Percentiles rank a stretch among this genome's conserved stretches.
phyloP scores from a whole-genome alignment of 1,139 yeast genomes.

The Saccharomyces hybrid region DNA sequence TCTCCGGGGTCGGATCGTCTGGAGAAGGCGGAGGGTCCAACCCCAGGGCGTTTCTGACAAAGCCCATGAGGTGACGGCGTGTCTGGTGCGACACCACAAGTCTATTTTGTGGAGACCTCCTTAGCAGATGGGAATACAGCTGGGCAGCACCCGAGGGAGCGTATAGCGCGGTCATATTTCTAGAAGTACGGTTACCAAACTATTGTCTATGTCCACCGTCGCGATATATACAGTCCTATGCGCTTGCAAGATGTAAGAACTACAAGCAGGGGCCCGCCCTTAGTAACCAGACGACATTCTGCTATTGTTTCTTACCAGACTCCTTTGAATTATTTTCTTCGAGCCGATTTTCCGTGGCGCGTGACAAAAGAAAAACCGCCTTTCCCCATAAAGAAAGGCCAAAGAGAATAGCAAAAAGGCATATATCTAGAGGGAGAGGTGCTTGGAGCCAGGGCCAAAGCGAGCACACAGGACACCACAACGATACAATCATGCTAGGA shows the following conservation, averaged over 20 bases:
- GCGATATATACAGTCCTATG: neutral
- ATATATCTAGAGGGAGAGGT: neutral
- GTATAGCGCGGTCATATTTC: neutral
- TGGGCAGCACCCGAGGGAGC: neutral
- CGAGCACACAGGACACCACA: neutral
- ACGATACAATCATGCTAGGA: neutral
- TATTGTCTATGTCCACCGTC: neutral
- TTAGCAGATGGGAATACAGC: neutral
- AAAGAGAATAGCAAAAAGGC: neutral
- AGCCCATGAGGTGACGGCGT: conserved; percentile 36
- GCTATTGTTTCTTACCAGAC: neutral
- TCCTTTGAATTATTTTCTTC: conserved; percentile 1
- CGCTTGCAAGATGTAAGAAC: neutral
- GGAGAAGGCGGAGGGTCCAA: conserved; percentile 56
- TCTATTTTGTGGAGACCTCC: neutral
- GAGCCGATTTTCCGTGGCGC: neutral
- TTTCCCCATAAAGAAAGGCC: neutral
- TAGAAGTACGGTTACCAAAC: neutral
- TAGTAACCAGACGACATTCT: neutral
- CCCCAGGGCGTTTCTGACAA: conserved; percentile 51
- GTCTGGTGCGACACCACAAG: conserved; percentile 1
- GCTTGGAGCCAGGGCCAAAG: neutral
- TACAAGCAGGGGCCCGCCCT: neutral
- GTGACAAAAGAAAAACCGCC: neutral
- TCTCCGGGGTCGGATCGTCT: conserved; percentile 56